Evolutionary conservation across 2,329 filamentous ascomycete species (phyloP), one percentile per base, ranked within the genome.

Genomic region (Byssothecium circinans): DNA sequence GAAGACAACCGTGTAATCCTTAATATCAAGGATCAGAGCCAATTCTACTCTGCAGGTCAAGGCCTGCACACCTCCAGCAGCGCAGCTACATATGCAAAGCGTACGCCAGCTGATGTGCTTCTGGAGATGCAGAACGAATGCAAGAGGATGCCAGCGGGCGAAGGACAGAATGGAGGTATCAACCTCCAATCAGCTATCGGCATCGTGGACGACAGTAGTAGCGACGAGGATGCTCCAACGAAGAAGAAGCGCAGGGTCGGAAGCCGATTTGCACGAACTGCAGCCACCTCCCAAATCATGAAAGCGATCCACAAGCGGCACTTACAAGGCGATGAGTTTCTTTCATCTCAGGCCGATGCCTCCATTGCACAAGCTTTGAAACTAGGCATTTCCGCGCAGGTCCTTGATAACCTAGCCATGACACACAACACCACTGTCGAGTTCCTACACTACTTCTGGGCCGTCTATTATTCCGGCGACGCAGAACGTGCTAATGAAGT

Each of bases 371-470:
- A 65, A 40, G 63, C 63, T 34, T 57, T 61, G 17, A 63, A 65
- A 41, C 35, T 68, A 12, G 58, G 62, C 19, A 65, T 79, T 0
- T 69, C 68, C 11, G 65, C 71, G 45, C 43, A 69, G 2, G 74
- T 84, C 1, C 84, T 83, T 55, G 84, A 87, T 56, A 80, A 80
- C 15, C 65, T 88, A n/a, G 78, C 76, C 11, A 78, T 88, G 45
- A 96, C 92, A 0, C 91, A 97, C 68, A 91, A 91, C 43, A 99
- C 94, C 0, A 95, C 90, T 0, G 87, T 89, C 30, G 94, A 99
- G 65, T 99, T 97, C 63, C 76, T 99, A n/a, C 89, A 92, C 61
- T 95, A 97, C 69, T 99, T 99, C 75, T 99, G 92, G 92, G 81
- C 83, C 27, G 85, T 91, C 0, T 99, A 95, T 64, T 79, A 95